Conservation (phyloP, 2,329 filamentous ascomycete genomes). For the Penicillium sp. region DNA sequence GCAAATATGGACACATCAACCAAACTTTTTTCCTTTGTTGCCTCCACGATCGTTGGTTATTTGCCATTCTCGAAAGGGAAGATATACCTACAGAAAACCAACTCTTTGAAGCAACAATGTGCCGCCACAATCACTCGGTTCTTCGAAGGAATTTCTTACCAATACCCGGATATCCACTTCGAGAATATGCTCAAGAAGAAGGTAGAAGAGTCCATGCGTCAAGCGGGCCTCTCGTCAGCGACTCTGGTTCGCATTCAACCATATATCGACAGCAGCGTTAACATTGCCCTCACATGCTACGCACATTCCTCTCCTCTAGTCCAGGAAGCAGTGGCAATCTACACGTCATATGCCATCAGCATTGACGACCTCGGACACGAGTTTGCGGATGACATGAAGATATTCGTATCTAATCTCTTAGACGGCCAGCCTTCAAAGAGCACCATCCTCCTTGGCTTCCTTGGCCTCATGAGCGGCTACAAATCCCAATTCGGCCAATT, state of each 20-base stretch:
- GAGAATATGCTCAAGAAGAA: background rate
- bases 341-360: slow-evolving; percentile 7
- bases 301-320: background rate
- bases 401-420: background rate
- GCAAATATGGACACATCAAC: too few relatives aligned
- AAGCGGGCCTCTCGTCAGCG: background rate
- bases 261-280: slow-evolving; percentile 1
- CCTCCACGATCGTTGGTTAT: background rate
- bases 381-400: slow-evolving; percentile 1
- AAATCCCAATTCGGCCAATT: background rate
- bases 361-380: slow-evolving; percentile 6
- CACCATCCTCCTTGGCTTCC: background rate
- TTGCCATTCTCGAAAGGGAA: background rate
- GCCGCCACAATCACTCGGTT: background rate
- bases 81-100: background rate
- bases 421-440: background rate
- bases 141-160: background rate
- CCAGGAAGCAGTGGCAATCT: background rate
- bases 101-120: slow-evolving; percentile 1
- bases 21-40: background rate
- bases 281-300: slow-evolving; percentile 1
- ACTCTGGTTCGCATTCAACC: background rate
- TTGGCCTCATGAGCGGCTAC: background rate
- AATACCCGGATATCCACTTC: background rate
- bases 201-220: background rate